A percentile compares a stretch with the other conserved stretches of the same genome.
Conservation (phyloP, 2,329 filamentous ascomycete genomes). For the Coniochaeta prunicola region DNA sequence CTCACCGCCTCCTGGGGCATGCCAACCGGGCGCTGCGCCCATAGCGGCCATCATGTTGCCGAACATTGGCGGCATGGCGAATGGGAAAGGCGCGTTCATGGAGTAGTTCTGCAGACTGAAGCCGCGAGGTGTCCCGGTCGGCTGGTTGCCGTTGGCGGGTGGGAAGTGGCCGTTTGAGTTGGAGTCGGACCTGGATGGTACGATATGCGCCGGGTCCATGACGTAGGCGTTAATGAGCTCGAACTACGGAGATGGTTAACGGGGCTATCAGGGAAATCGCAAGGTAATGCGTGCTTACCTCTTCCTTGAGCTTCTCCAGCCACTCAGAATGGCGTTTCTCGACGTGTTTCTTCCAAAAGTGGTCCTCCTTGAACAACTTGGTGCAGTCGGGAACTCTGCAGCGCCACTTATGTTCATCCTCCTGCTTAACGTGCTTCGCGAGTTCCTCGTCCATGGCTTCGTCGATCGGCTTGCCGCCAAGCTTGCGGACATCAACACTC, state of each 20-base stretch:
- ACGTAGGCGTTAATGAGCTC: constrained; percentile 91
- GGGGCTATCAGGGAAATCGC: constrained; percentile 3
- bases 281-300: constrained; percentile 52
- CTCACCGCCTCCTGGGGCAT: constrained; percentile 38
- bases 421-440: constrained; percentile 84
- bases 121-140: constrained; percentile 79
- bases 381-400: constrained; percentile 95
- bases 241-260: constrained; percentile 46
- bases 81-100: constrained; percentile 54
- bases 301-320: constrained; percentile 70
- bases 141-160: constrained; percentile 65
- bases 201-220: constrained; percentile 88
- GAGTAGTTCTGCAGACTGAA: constrained; percentile 77
- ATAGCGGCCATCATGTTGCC: constrained; percentile 45
- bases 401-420: constrained; percentile 93
- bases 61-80: constrained; percentile 31
- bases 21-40: constrained; percentile 38
- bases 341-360: constrained; percentile 97
- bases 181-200: constrained; percentile 84
- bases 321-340: constrained; percentile 93
- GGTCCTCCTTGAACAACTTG: constrained; percentile 93
- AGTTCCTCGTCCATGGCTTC: constrained; percentile 85
- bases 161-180: constrained; percentile 97
- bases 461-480: constrained; percentile 80
- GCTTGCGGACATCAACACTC: constrained; percentile 77